Percentiles rank a stretch among this genome's conserved stretches.
phyloP scores from a whole-genome alignment of 768 basidiomycete genomes.

The Podaxis pistillaris region DNA sequence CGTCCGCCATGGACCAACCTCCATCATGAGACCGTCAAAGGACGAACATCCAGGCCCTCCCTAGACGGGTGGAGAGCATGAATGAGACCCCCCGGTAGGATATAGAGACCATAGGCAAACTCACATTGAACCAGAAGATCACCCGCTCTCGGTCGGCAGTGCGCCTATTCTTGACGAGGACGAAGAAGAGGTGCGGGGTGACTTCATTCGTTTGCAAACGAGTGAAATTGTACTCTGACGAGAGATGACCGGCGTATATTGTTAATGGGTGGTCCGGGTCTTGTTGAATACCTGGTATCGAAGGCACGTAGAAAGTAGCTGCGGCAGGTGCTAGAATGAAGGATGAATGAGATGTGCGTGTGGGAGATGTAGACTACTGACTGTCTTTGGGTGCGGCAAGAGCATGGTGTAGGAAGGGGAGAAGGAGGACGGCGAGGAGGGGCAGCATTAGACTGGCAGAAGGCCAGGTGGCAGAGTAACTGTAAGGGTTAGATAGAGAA shows the following conservation, averaged over 20 bases:
- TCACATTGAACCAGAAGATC: slow-evolving; percentile 96
- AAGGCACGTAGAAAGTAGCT: slow-evolving; percentile 79
- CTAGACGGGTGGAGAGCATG: slow-evolving; percentile 33
- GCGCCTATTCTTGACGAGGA: slow-evolving; percentile 84
- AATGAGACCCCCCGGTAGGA: slow-evolving; percentile 8
- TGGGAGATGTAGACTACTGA: slow-evolving; percentile 24
- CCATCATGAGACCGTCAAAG: slow-evolving; percentile 98
- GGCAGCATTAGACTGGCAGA: slow-evolving; percentile 12
- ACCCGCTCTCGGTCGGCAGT: slow-evolving; percentile 87
- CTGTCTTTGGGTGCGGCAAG: slow-evolving; percentile 33
- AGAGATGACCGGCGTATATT: slow-evolving; percentile 81
- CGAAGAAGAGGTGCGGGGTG: slow-evolving; percentile 82
- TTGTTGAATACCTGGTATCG: slow-evolving; percentile 74
- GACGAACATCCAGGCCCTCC: slow-evolving; percentile 97
- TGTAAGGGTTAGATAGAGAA: background rate
- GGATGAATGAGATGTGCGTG: slow-evolving; percentile 3
- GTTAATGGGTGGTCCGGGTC: slow-evolving; percentile 69
- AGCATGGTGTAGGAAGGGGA: slow-evolving; percentile 10
- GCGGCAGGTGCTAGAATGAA: slow-evolving; percentile 65
- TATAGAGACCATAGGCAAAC: slow-evolving; percentile 22
- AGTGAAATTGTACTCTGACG: slow-evolving; percentile 67
- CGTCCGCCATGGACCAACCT: slow-evolving; percentile 89
- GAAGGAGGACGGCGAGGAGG: slow-evolving; percentile 4
- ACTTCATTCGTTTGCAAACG: slow-evolving; percentile 55
- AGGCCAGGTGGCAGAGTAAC: slow-evolving; percentile 11